Base-by-base conservation (phyloP, 257 asterid species). In the Forsythia viridissima region DNA sequence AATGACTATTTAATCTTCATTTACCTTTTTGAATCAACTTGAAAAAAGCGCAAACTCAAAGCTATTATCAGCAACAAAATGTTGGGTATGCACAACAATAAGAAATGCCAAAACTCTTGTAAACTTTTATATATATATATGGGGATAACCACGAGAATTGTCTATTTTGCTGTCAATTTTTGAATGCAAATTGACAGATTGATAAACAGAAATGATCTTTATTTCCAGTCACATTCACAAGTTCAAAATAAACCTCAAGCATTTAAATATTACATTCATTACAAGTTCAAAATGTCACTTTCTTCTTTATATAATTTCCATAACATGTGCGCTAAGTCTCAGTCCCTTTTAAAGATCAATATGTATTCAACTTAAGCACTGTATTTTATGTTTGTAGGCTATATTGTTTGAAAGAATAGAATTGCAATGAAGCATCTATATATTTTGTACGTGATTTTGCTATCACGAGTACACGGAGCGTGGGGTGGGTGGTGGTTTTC, bases 181-280 rank as follows among this genome's bases (percentile, higher is more conserved):
- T 13, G 57, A 12, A 46, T 11, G 55, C 13, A 46, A 46, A 46
- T 46, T 46, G 4, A 46, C 55, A 46, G 18, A 46, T 11, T 46
- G 5, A 46, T 2, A 46, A 48, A 48, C n/a, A 48, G 57, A 13
- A 48, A 13, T 48, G 18, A 13, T 48, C 57, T 48, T 48, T 6
- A 48, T 48, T 48, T 48, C 57, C 57, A 48, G 57, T 48, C 57
- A 48, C 57, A 15, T 89, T 91, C 15, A 94, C 89, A 3, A 83
- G 72, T 83, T 94, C 97, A 86, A 94, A 30, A 48, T 48, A 48
- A 48, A 48, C 84, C 48, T 91, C 96, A 43, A 88, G 88, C n/a
- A 21, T 48, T 48, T 9, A 4, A 48, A 46, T 46, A 13, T 46
- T 9, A 13, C 1, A 4, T 30, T 30, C 34, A 6, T 6, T 12